Base-by-base conservation (phyloP, 768 basidiomycete genomes). In the Dioszegia hungarica region DNA sequence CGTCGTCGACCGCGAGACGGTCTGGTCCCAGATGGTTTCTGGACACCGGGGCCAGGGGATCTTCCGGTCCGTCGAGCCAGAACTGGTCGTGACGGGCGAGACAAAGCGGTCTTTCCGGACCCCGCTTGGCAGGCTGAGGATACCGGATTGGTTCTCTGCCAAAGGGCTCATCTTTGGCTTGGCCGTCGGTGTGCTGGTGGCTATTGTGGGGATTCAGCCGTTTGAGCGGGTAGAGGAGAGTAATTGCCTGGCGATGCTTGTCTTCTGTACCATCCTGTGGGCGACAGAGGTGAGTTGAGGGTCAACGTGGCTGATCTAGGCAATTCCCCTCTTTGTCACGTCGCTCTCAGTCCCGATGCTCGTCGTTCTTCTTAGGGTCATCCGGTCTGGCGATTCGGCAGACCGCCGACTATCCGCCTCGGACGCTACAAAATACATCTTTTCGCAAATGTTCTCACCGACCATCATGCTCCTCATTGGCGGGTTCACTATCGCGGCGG, bases 381-480 rank as follows among this genome's bases (percentile, higher is more conserved):
- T 97, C 27, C 82, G 86, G 2, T 80, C 84, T 22, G 72, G 76
- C 1, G 82, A 87, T 25, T 83, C 79, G 0, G 61, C 72, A 17
- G 79, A 81, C 25, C 70, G 54, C 28, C 80, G 82, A 5, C 59
- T 93, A 47, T 65, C 79, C 0, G 80, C 88, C 0, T 76, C 79
- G 0, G 84, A 84, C n/a, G 90, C 90, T 0, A 90, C 93, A 22
- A 87, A 86, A 89, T 90, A 82, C 74, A 83, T 97, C 55, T 98
- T 98, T 75, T 89, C 90, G 0, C 82, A 84, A 46, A 98, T 98
- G 91, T 97, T 99, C 77, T 89, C 89, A 0, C 90, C 92, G 0
- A 99, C 93, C 0, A 95, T 99, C 76, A 94, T 97, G 90, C 87
- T 99, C 33, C 85, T 98, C 47, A 90, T 94, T 63, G 92, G 92